Conservation (phyloP, 768 basidiomycete genomes). For the Mycena vulgaris region DNA sequence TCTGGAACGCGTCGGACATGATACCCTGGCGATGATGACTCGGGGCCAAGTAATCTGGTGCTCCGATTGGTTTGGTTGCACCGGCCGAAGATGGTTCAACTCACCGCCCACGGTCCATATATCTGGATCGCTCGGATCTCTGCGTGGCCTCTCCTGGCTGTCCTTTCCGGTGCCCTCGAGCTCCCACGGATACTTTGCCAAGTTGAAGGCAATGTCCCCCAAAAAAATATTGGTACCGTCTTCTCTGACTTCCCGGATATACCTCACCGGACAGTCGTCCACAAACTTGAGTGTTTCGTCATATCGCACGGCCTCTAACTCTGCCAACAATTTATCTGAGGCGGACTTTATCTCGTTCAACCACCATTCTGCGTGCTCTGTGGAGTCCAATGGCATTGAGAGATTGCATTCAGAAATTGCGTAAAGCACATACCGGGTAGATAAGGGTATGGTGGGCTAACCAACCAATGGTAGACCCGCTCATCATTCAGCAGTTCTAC, state of each 20-base stretch:
- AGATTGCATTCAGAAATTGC: too few relatives aligned
- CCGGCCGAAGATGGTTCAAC: slow-evolving; percentile 5
- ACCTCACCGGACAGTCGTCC: slow-evolving; percentile 63
- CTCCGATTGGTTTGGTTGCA: slow-evolving; percentile 63
- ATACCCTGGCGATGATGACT: slow-evolving; percentile 80
- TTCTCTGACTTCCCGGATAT: slow-evolving; percentile 67
- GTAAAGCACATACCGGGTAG: slow-evolving; percentile 48
- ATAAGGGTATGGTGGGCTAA: slow-evolving; percentile 71
- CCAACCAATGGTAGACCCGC: slow-evolving; percentile 61
- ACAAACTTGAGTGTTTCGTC: slow-evolving; percentile 50
- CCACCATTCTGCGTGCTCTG: slow-evolving; percentile 55
- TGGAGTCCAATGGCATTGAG: neutral
- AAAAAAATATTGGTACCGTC: slow-evolving; percentile 71
- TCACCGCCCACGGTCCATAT: slow-evolving; percentile 75
- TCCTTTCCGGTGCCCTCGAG: slow-evolving; percentile 46
- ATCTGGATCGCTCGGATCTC: too few relatives aligned
- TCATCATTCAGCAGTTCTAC: slow-evolving; percentile 65
- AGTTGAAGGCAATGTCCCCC: slow-evolving; percentile 59
- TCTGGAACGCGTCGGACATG: slow-evolving; percentile 75
- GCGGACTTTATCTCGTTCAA: slow-evolving; percentile 43
- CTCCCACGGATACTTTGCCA: slow-evolving; percentile 48
- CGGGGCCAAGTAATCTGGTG: too few relatives aligned
- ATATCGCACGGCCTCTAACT: slow-evolving; percentile 31
- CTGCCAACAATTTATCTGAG: slow-evolving; percentile 48
- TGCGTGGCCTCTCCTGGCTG: slow-evolving; percentile 55